Evolutionary conservation across 352 stramenopile species (phyloP), one percentile per base, ranked within the genome.

Genomic region (Peronospora belbahrii): DNA sequence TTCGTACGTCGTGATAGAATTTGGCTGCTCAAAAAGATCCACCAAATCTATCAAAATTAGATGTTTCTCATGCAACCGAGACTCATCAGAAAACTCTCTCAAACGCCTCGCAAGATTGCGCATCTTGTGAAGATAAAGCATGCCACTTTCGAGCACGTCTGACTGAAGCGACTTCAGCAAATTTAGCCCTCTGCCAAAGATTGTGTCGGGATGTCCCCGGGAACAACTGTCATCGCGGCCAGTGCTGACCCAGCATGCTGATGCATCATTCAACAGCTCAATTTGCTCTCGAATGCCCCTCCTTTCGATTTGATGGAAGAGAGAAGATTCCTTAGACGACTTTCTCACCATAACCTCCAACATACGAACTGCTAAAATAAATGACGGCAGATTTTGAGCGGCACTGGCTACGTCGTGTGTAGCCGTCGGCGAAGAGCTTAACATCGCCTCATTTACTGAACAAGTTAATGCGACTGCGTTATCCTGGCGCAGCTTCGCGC

Each of bases 241-340:
- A 50, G 40, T 20, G 47, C 38, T 48, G 42, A 74, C 34, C 69
- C 59, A 75, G 42, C 52, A 49, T 27, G 51, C 49, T 1, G 71
- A 78, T 17, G 51, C 33, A 28, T 65, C 55, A 44, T 89, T 66
- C 13, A 89, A 37, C 7, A 70, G 56, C 48, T 84, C 63, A 14
- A 93, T 74, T 38, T 88, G 81, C 28, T 88, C 74, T 33, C 68
- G 66, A 17, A 93, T 89, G 0, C 79, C 81, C 44, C 80, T 70
- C 13, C 81, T 69, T 51, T 90, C 74, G n/a, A 93, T 84, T 52
- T 93, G 74, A 42, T 82, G 75, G 24, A 85, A 87, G 6, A 91
- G 74, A 13, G 65, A 71, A 2, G 72, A 83, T 15, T 74, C 54
- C 1, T 61, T 52, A 0, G 56, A n/a, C 2, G 69, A 85, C 36